phyloP scores from a whole-genome alignment of 2,329 filamentous ascomycete genomes.

The Alternaria gansuensis region DNA sequence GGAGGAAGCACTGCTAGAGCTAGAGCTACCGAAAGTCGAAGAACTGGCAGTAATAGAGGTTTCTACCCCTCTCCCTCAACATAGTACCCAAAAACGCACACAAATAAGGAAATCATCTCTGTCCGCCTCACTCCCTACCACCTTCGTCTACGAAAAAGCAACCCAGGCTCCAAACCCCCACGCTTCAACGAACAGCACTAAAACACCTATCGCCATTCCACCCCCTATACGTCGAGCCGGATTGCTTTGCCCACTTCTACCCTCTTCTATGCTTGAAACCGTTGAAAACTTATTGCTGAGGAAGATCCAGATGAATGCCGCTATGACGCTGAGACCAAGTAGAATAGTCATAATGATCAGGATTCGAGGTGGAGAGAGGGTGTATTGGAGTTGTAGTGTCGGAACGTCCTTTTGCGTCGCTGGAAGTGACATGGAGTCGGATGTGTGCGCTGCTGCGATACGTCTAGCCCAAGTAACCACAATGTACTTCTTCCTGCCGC shows the following conservation, averaged over 20 bases:
- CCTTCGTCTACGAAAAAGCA: neutral
- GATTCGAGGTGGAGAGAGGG: neutral
- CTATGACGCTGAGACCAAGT: neutral
- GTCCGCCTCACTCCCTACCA: too few relatives aligned
- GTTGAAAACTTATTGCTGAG: neutral
- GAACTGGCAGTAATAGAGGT: neutral
- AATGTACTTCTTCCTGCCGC: too few relatives aligned
- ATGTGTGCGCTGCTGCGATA: too few relatives aligned
- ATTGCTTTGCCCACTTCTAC: neutral
- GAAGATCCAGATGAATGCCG: conserved; percentile 1
- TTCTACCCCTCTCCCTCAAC: too few relatives aligned
- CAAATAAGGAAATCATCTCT: too few relatives aligned
- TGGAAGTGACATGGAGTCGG: too few relatives aligned
- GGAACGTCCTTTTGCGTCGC: too few relatives aligned
- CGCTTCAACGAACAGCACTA: neutral
- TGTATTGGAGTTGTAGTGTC: neutral
- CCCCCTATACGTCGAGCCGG: neutral
- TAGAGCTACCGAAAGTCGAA: neutral
- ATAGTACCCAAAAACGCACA: too few relatives aligned
- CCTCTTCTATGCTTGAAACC: neutral
- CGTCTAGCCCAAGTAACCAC: too few relatives aligned
- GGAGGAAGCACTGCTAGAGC: neutral
- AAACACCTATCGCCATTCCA: neutral
- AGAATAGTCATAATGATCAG: neutral
- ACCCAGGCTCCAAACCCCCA: conserved; percentile 1